Evolutionary conservation across 2,329 filamentous ascomycete genomes (phyloP).

Genomic region (Epichloe baconii): DNA sequence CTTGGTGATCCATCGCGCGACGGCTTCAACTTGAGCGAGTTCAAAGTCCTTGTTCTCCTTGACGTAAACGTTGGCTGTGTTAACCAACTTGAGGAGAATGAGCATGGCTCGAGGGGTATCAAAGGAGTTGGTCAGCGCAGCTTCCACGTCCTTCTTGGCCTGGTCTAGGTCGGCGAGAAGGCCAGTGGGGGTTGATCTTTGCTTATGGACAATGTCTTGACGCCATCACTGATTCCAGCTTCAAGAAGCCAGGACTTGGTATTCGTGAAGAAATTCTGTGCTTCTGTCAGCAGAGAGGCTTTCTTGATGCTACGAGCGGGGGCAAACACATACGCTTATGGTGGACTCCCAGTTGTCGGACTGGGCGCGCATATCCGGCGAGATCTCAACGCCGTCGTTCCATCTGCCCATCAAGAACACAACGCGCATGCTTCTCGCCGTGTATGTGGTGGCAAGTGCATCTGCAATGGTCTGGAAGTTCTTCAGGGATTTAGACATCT

Average conservation of each 20-base stretch:
- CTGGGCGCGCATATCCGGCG: conserved; percentile 63
- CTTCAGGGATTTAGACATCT: conserved; percentile 94
- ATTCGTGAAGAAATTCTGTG: conserved; percentile 45
- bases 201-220: conserved; percentile 27
- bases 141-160: conserved; percentile 39
- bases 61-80: conserved; percentile 55
- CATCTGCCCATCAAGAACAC: conserved; percentile 80
- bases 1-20: conserved; percentile 69
- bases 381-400: conserved; percentile 87
- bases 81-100: conserved; percentile 64
- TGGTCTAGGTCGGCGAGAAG: conserved; percentile 33
- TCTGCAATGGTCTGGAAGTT: conserved; percentile 92
- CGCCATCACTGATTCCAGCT: conserved; percentile 20
- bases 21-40: conserved; percentile 33
- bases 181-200: conserved; percentile 18
- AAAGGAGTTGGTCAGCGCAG: conserved; percentile 69
- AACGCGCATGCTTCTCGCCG: conserved; percentile 65
- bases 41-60: conserved; percentile 33
- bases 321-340: conserved; percentile 40
- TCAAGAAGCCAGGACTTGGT: conserved; percentile 41
- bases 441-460: conserved; percentile 58
- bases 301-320: neutral
- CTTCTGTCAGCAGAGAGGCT: neutral
- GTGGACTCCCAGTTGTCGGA: conserved; percentile 70
- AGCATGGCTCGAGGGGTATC: conserved; percentile 73